phyloP scores from a whole-genome alignment of 2,329 filamentous ascomycete genomes.

The Colletotrichum phormii region DNA sequence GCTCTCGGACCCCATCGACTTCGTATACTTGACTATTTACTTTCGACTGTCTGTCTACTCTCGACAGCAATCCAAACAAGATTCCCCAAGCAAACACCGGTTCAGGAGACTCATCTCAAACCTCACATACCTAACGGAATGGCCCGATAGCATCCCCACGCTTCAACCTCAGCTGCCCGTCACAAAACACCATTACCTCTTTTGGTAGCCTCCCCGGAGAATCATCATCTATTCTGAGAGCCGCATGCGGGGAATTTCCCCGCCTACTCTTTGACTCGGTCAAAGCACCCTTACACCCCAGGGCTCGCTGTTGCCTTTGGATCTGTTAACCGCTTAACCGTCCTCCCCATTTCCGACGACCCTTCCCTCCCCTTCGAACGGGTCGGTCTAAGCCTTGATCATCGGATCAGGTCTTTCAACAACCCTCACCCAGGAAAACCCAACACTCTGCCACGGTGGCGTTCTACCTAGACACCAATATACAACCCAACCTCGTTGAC shows the following conservation, averaged over 20 bases:
- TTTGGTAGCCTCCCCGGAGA: constrained; percentile 34
- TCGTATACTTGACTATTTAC: not conserved
- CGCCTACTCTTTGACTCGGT: constrained; percentile 39
- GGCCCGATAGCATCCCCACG: constrained; percentile 35
- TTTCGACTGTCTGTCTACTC: too few species aligned
- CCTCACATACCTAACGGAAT: constrained; percentile 27
- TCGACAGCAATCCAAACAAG: not conserved
- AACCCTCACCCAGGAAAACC: not conserved
- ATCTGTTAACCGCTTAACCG: not conserved
- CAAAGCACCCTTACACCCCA: constrained; percentile 35
- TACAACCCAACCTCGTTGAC: constrained; percentile 34
- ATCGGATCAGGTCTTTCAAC: constrained; percentile 7
- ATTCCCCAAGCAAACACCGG: not conserved
- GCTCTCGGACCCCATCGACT: not conserved
- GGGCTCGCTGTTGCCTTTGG: constrained; percentile 33
- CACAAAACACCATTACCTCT: constrained; percentile 34
- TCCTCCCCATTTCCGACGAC: not conserved
- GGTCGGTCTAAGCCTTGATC: constrained; percentile 19
- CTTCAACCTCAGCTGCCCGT: constrained; percentile 13
- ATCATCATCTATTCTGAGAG: constrained; percentile 33
- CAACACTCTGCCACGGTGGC: constrained; percentile 34
- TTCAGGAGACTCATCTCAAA: not conserved
- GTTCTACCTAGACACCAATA: constrained; percentile 36
- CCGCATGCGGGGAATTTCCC: constrained; percentile 40
- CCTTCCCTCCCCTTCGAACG: not conserved